phyloP scores from a whole-genome alignment of 805 yeast species.

The Saccharomyces mikatae region DNA sequence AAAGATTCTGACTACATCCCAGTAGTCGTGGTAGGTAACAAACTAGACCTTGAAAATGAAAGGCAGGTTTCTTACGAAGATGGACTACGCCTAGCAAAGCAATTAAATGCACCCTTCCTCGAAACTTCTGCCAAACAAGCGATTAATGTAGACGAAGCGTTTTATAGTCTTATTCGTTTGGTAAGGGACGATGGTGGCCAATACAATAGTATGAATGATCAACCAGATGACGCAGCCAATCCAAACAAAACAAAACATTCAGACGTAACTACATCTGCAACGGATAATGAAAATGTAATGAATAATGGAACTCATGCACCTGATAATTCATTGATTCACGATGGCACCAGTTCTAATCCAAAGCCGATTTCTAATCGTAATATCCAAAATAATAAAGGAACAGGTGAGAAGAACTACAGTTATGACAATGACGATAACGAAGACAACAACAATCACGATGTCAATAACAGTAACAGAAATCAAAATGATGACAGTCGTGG shows the following conservation, averaged over 20 bases:
- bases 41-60: constrained; percentile 64
- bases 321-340: neutral
- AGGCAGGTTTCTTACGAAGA: constrained; percentile 68
- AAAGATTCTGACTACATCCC: constrained; percentile 74
- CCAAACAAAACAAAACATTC: constrained; percentile 2
- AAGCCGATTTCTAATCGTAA: neutral
- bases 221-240: neutral
- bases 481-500: neutral
- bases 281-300: neutral
- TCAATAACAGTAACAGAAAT: neutral
- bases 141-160: constrained; percentile 80
- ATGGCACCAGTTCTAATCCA: neutral
- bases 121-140: constrained; percentile 93
- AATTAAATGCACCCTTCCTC: constrained; percentile 64
- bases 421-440: constrained; percentile 1
- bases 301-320: neutral
- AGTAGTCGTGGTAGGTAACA: constrained; percentile 70
- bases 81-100: constrained; percentile 53
- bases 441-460: neutral
- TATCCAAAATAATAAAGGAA: neutral
- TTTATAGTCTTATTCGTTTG: constrained; percentile 57
- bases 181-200: constrained; percentile 36
- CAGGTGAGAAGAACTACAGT: neutral
- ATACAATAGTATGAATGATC: constrained; percentile 17
- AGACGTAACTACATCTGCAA: constrained; percentile 4